Base-by-base conservation (phyloP, 2,329 filamentous ascomycete species). In the Apiospora sp. region DNA sequence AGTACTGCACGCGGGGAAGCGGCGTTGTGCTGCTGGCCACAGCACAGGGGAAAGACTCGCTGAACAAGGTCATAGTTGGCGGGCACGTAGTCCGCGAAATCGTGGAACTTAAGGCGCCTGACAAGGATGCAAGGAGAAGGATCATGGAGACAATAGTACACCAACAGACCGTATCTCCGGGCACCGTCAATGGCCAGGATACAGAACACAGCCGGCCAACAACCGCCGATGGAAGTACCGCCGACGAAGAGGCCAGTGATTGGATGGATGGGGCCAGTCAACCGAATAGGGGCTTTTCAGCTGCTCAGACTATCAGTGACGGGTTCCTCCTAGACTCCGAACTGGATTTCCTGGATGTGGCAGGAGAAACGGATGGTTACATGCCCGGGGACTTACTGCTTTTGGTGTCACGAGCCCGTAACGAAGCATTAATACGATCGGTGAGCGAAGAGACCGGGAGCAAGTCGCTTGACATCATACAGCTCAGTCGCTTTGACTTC, bases 311-410 rank as follows among this genome's bases (percentile, higher is more conserved):
- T 19, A 82, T 81, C 68, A 81, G 84, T 4, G 88, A 89, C 71
- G 93, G 92, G 0, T 96, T 97, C 78, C 83, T 92, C 1, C 85
- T 98, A 7, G 93, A 95, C 72, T 84, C 90, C 0, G 89, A 93
- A 68, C 89, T 99, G 13, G 96, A 99, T 81, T 94, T 98, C 72
- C 89, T 98, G 12, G 96, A 98, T 75, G 88, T 99, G 72, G 95
- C 97, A 24, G 95, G 96, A 1, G 92, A 96, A 77, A 98, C 96
- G 0, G 96, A 99, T 80, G 96, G 96, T 0, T 99, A 98, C 80
- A 98, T 98, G 95, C 96, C 96, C 0, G 96, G 95, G 4, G 96
- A 99, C 81, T 87, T 99, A 49, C 91, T 93, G 22, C 88, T 98
- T 2, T 89, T 99, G 14, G 93, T 97, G 24, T 92, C 94, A 14